A percentile compares a stretch with the other conserved stretches of the same genome.
Evolutionary conservation across 1,284 basidiomycete species (phyloP).

Genomic region (Inonotus obliquus): DNA sequence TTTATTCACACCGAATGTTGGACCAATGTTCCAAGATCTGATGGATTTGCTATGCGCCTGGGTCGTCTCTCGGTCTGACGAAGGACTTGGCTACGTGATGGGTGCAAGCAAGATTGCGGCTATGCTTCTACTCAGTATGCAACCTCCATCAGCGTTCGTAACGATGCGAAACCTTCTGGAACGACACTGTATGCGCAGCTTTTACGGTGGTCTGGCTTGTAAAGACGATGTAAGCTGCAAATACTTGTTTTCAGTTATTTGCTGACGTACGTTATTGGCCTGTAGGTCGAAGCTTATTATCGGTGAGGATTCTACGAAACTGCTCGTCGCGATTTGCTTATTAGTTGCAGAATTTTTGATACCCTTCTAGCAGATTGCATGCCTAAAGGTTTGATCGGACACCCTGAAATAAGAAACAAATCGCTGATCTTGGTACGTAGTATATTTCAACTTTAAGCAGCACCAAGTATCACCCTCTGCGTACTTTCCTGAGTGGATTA

Average conservation of each 20-base stretch:
- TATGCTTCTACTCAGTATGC: conserved; percentile 87
- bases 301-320: conserved; percentile 22
- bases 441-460: conserved; percentile 95
- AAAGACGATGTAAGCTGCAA: conserved; percentile 72
- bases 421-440: conserved; percentile 33
- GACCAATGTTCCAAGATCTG: conserved; percentile 84
- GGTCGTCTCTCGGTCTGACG: conserved; percentile 87
- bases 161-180: conserved; percentile 87
- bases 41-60: conserved; percentile 87
- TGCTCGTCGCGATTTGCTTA: conserved; percentile 13
- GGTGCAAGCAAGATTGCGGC: conserved; percentile 76
- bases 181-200: conserved; percentile 80
- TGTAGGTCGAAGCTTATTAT: conserved; percentile 70
- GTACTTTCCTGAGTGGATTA: conserved; percentile 78
- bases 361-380: conserved; percentile 89
- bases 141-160: conserved; percentile 75
- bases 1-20: conserved; percentile 74
- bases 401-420: neutral
- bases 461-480: conserved; percentile 77
- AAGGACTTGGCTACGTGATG: conserved; percentile 74
- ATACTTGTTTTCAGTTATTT: conserved; percentile 15
- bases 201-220: conserved; percentile 68
- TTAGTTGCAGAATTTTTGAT: conserved; percentile 74
- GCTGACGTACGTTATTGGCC: conserved; percentile 24
- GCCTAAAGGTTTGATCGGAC: conserved; percentile 68